Evolutionary conservation across 2,329 filamentous ascomycete genomes (phyloP).

Genomic region (Phoma sp.): DNA sequence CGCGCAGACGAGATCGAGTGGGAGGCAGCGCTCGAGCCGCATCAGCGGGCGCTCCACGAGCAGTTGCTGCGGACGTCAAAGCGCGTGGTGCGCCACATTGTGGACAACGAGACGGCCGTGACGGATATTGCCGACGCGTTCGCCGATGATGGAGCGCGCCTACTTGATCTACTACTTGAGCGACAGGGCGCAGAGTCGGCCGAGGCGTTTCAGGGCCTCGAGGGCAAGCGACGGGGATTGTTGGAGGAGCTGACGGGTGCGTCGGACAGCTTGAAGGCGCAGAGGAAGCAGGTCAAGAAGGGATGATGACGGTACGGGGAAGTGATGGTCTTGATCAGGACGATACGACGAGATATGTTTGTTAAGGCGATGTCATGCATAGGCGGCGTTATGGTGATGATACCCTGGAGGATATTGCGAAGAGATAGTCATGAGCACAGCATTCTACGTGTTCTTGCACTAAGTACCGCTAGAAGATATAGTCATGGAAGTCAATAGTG

Average conservation of each 20-base stretch:
- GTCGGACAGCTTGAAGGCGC: conserved; percentile 13
- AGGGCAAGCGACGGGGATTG: conserved; percentile 31
- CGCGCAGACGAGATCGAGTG: conserved; percentile 46
- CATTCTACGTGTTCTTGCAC: no score
- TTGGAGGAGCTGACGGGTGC: conserved; percentile 24
- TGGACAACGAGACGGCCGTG: conserved; percentile 55
- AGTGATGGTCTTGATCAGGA: no score
- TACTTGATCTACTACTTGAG: conserved; percentile 52
- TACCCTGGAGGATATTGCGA: no score
- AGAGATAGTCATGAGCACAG: no score
- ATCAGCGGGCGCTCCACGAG: conserved; percentile 50
- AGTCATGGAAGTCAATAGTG: no score
- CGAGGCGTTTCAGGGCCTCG: conserved; percentile 27
- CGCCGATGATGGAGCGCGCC: conserved; percentile 50
- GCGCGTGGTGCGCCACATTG: conserved; percentile 54
- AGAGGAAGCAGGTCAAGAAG: conserved; percentile 13
- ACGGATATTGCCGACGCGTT: conserved; percentile 54
- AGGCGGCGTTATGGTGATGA: no score
- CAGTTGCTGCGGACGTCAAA: conserved; percentile 50
- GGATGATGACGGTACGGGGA: no score
- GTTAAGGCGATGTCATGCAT: no score
- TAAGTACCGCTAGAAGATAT: no score
- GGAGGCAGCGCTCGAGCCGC: conserved; percentile 47
- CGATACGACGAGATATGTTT: no score
- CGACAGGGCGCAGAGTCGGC: conserved; percentile 50